Evolutionary conservation across 1,284 basidiomycete species (phyloP).

Genomic region (Sphaerobolus stellatus): DNA sequence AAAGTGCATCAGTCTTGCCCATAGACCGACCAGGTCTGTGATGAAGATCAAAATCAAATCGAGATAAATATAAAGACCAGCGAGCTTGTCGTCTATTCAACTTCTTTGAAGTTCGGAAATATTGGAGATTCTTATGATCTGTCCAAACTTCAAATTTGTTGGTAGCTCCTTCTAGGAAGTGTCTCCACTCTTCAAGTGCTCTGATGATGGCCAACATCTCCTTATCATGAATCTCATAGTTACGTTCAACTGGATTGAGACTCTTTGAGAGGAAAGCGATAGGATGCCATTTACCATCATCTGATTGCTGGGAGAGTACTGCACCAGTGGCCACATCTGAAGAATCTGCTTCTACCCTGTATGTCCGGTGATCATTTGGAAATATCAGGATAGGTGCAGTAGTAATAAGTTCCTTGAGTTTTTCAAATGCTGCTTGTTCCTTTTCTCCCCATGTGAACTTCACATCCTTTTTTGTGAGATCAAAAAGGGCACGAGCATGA

Average conservation of each 20-base stretch:
- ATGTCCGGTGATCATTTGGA: slow-evolving; percentile 6
- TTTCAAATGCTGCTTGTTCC: neutral
- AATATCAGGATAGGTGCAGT: slow-evolving; percentile 21
- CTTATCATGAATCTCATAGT: neutral
- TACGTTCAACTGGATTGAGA: slow-evolving; percentile 12
- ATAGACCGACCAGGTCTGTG: slow-evolving; percentile 39
- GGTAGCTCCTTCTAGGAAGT: slow-evolving; percentile 26
- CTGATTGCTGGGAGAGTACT: slow-evolving; percentile 17
- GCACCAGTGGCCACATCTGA: slow-evolving; percentile 20
- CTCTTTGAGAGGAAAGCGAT: slow-evolving; percentile 28
- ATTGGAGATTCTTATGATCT: slow-evolving; percentile 46
- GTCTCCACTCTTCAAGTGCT: neutral
- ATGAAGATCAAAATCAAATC: slow-evolving; percentile 37
- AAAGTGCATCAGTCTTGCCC: slow-evolving; percentile 39
- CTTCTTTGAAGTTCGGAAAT: slow-evolving; percentile 36
- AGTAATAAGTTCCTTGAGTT: slow-evolving; percentile 18
- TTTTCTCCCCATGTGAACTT: neutral
- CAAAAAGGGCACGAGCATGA: slow-evolving; percentile 17
- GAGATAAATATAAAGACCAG: slow-evolving; percentile 37
- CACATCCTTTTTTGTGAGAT: neutral
- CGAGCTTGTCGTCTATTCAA: slow-evolving; percentile 40
- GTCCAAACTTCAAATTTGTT: slow-evolving; percentile 30
- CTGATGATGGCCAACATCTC: slow-evolving; percentile 17
- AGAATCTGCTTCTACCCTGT: slow-evolving; percentile 22
- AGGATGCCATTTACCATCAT: slow-evolving; percentile 29